A percentile compares a stretch with the other conserved stretches of the same genome.
Conservation (phyloP, 805 yeast genomes). For the Starmerella bacillaris region DNA sequence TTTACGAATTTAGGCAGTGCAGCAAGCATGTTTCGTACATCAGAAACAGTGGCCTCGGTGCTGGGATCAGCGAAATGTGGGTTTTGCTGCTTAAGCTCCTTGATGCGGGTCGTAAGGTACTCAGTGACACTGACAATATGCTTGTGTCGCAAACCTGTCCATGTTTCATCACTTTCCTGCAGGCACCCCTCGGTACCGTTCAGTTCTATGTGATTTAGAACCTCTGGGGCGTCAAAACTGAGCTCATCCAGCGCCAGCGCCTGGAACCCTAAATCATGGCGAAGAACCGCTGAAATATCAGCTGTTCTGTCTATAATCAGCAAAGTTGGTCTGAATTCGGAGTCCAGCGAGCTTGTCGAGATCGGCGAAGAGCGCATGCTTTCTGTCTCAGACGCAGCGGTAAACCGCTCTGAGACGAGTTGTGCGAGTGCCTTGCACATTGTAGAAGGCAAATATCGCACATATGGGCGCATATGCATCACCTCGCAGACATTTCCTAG, state of each 20-base stretch:
- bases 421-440: constrained; percentile 32
- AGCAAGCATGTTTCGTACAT: constrained; percentile 52
- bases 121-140: constrained; percentile 65
- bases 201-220: background rate
- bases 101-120: constrained; percentile 36
- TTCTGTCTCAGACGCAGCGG: background rate
- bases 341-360: no score
- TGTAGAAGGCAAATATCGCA: constrained; percentile 56
- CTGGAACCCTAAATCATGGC: constrained; percentile 83
- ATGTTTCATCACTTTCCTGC: constrained; percentile 47
- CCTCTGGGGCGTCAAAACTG: constrained; percentile 4
- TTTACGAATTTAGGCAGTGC: constrained; percentile 24
- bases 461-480: constrained; percentile 76
- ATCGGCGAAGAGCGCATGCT: no score
- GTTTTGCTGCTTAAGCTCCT: constrained; percentile 50
- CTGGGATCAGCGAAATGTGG: constrained; percentile 57
- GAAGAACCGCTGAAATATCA: constrained; percentile 64
- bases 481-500: constrained; percentile 56
- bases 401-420: background rate
- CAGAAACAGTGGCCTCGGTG: constrained; percentile 46
- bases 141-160: constrained; percentile 51
- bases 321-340: constrained; percentile 37
- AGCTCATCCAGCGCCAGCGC: constrained; percentile 74
- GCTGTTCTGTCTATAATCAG: constrained; percentile 67
- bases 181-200: constrained; percentile 26